Base-by-base conservation (phyloP, 257 asterid species). In the Solanum neorickii region DNA sequence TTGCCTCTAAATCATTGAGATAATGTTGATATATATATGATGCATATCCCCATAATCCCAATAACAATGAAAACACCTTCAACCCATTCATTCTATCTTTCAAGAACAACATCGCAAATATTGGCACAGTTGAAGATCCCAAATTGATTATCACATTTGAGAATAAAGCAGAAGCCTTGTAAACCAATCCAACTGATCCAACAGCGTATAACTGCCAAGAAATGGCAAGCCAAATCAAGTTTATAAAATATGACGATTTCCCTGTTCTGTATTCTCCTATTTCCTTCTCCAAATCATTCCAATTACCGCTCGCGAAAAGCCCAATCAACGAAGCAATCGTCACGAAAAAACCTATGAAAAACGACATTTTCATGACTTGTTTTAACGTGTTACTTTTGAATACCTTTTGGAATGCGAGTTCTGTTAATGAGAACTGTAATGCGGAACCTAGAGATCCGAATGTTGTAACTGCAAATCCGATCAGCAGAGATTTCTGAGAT, bases 1-100 rank as follows among this genome's bases (percentile, higher is more conserved):
- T 88, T 76, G 62, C 87, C 42, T 76, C 56, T 5, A 49, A 29
- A 46, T 84, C 88, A 27, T 84, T 70, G 6, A 90, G 88, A 76
- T 91, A 91, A 52, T 88, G 88, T 65, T 90, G 94, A 87, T 89
- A 91, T 13, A 87, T 82, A 39, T 92, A 92, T 3, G 91, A 91
- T 52, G 86, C 88, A 44, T 92, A 91, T 9, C 94, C 94, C 92
- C 93, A 88, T 11, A 83, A 44, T 3, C 92, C 95, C 77, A 92
- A 52, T 7, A 90, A 12, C 23, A 93, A 82, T 10, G 94, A 85
- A 6, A 91, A 73, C 75, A 86, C 89, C 88, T 93, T 91, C 25
- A 87, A 5, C 1, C 88, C 90, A 87, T 83, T 89, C 92, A 92
- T 89, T 25, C 37, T 84, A 25, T 94, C 95, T 15, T 88, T 90